A percentile compares a stretch with the other conserved stretches of the same genome.
phyloP scores from a whole-genome alignment of 345 rosid species.

The Pistacia atlantica region DNA sequence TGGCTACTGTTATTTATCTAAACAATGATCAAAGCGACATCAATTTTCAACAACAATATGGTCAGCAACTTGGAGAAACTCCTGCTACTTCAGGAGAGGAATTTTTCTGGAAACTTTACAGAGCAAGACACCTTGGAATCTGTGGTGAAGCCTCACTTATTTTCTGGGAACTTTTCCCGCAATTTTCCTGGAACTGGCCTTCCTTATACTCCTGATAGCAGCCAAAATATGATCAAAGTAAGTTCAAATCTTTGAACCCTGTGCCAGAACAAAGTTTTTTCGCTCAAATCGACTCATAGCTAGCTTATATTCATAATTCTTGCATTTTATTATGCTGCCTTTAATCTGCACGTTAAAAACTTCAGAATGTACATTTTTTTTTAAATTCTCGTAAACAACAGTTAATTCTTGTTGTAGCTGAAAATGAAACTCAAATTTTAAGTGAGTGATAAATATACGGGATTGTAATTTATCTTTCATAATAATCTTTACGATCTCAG shows the following conservation, averaged over 20 bases:
- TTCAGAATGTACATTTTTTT: no score
- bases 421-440: no score
- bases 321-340: no score
- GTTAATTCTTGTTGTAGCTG: no score
- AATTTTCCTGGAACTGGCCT: neutral
- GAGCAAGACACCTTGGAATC: constrained; percentile 10
- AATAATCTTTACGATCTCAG: neutral
- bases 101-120: neutral
- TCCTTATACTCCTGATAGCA: neutral
- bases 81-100: neutral
- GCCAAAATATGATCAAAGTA: neutral
- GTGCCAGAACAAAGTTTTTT: no score
- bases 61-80: neutral
- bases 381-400: no score
- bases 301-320: no score
- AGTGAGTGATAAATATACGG: no score
- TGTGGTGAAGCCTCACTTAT: neutral
- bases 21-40: neutral
- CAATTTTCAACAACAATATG: neutral
- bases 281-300: no score
- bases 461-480: neutral
- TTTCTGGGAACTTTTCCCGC: no score
- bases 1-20: neutral
- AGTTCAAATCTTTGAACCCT: neutral
- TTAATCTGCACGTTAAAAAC: no score